Base-by-base conservation (phyloP, 805 yeast species). In the Hanseniaspora occidentalis region DNA sequence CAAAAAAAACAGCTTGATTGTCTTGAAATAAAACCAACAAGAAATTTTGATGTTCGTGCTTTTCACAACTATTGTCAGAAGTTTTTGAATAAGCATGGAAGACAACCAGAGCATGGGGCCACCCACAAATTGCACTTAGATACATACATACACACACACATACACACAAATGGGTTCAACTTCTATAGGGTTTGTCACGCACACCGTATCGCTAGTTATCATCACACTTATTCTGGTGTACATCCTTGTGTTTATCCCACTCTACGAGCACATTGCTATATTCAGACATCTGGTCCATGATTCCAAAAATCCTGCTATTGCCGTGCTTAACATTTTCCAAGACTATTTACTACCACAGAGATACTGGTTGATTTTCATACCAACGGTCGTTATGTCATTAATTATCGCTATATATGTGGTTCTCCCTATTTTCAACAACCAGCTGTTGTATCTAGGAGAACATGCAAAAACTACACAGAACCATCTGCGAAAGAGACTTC, bases 301-400 rank as follows among this genome's bases (percentile, higher is more conserved):
- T 18, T 11, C 4, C 17, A 35, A 9, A 16, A 14, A 17, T 9
- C 16, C 14, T 20, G 22, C 23, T 4, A 8, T 23, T 3, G 8
- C 9, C 16, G n/a, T 26, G 13, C 3, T 31, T 16, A 16, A 5
- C 7, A 19, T 37, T n/a, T 17, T 37, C 4, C n/a, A 20, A 18
- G 38, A 25, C 16, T 41, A 41, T n/a, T 33, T 41, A 10, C 40
- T 41, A 14, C 44, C 44, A 8, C 44, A 41, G 18, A 35, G 44
- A 3, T 41, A 36, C 17, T 41, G 41, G 41, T 17, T 37, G 22
- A 23, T 41, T 23, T 41, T 34, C 31, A n/a, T 34, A 4, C 36
- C 44, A 5, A 20, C 35, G 3, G 16, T 27, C 11, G 14, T 41
- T 4, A 22, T 41, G 6, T 13, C 19, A 16, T 7, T 36, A 4